A percentile compares a stretch with the other conserved stretches of the same genome.
Conservation (phyloP, 768 basidiomycete species). For the Rhodotorula paludigena region DNA sequence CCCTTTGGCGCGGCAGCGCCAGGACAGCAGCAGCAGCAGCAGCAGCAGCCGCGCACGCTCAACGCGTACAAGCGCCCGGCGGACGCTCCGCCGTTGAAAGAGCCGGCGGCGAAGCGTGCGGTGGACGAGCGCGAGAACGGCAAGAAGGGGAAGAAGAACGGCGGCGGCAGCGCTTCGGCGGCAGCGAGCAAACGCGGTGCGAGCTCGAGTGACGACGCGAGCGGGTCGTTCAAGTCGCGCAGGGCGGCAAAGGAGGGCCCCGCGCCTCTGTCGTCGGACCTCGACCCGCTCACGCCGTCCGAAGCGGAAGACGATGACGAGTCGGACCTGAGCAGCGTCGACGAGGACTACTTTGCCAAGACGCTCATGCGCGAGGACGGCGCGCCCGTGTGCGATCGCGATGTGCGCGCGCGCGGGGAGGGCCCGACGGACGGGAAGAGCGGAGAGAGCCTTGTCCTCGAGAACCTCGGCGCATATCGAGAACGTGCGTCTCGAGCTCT, state of each 20-base stretch:
- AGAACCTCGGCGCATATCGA: constrained; percentile 8
- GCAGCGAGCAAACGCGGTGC: background rate
- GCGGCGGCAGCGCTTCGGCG: background rate
- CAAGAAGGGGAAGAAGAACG: background rate
- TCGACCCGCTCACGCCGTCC: constrained; percentile 9
- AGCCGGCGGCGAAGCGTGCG: background rate
- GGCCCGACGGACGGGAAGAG: background rate
- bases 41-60: background rate
- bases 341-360: constrained; percentile 14
- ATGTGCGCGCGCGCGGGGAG: background rate
- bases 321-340: constrained; percentile 4
- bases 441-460: constrained; percentile 17
- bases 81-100: background rate
- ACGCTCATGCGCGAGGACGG: constrained; percentile 8
- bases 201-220: background rate
- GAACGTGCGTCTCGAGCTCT: constrained; percentile 11
- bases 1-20: background rate
- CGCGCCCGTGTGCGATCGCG: background rate
- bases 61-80: background rate
- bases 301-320: background rate
- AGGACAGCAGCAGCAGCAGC: no score
- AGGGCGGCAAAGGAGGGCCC: background rate
- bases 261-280: background rate
- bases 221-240: background rate
- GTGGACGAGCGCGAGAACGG: no score